Evolutionary conservation across 805 yeast genomes (phyloP).

Genomic region (Debaryomyces hansenii): DNA sequence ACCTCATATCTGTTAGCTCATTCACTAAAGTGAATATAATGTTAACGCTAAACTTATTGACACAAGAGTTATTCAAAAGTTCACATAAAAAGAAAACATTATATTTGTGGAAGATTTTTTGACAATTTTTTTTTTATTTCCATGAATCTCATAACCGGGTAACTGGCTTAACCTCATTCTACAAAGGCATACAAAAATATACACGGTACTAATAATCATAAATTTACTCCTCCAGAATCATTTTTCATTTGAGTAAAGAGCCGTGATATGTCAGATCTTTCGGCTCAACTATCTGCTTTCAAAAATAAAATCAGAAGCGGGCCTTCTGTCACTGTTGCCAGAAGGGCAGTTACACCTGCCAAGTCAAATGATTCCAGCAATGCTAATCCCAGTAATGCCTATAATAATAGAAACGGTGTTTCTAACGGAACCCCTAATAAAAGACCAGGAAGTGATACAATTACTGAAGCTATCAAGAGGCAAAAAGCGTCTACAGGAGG

Average conservation of each 20-base stretch:
- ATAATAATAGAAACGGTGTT: conserved; percentile 6
- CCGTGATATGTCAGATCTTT: conserved; percentile 32
- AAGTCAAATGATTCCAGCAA: conserved; percentile 3
- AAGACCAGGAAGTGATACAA: conserved; percentile 21
- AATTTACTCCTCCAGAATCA: no score
- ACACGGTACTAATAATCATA: no score
- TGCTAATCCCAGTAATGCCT: background rate
- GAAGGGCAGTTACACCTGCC: conserved; percentile 16
- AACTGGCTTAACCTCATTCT: background rate
- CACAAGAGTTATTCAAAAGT: conserved; percentile 8
- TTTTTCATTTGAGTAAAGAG: no score
- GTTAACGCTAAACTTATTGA: conserved; percentile 24
- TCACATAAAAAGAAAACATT: conserved; percentile 4
- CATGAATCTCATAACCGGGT: conserved; percentile 2
- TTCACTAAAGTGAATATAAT: conserved; percentile 3
- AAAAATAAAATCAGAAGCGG: conserved; percentile 46
- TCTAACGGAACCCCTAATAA: conserved; percentile 4
- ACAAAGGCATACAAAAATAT: no score
- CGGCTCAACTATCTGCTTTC: conserved; percentile 47
- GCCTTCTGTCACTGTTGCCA: conserved; percentile 38
- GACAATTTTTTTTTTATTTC: conserved; percentile 1
- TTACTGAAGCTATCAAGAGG: conserved; percentile 35
- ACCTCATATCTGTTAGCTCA: conserved; percentile 21
- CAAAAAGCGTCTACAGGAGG: conserved; percentile 26
- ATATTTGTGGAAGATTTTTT: background rate